Base-by-base conservation (phyloP, 306 rosid species). In the Gastrolobium bilobum region DNA sequence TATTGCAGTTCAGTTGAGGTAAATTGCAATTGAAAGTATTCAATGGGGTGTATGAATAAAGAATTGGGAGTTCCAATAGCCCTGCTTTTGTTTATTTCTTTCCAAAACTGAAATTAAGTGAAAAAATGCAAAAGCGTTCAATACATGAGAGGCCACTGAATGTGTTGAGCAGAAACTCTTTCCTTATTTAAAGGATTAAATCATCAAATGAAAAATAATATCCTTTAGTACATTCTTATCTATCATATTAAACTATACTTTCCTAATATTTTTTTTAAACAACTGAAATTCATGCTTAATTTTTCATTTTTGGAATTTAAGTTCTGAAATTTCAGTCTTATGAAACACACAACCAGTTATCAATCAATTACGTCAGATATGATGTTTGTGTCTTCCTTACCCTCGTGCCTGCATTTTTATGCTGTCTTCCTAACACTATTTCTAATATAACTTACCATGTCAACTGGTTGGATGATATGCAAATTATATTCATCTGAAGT, bases 391-490 rank as follows among this genome's bases (percentile, higher is more conserved):
- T 76, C 29, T 64, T 76, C 20, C 66, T 76, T 7, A 39, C 38
- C 7, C 33, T n/a, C 29, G n/a, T 26, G 53, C 53, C 34, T 63
- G 42, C 43, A 8, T 39, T 48, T 50, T 63, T 20, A 13, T 4
- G 9, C 35, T 57, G 57, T 38, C 44, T 38, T 44, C 9, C 6
- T 67, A 11, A 47, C 48, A 6, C 58, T 38, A 5, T 30, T 80
- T 67, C 51, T 40, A n/a, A 40, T 38, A 2, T 2, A 48, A 26
- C 13, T 70, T 40, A 8, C 44, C 20, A 26, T 33, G 61, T 67
- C 57, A 15, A 35, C 50, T 74, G 46, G 35, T 47, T 37, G 39
- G 34, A 39, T 75, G 40, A 40, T 75, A 43, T 66, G 48, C 40
- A 37, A 29, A 35, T 47, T 13, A 13, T 53, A 20, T 8, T 57